These are phyloP conservation scores for Jackrogersella multiformis DNA, from an alignment of 495 filamentous ascomycete species.

Conservation along the genomic window DNA sequence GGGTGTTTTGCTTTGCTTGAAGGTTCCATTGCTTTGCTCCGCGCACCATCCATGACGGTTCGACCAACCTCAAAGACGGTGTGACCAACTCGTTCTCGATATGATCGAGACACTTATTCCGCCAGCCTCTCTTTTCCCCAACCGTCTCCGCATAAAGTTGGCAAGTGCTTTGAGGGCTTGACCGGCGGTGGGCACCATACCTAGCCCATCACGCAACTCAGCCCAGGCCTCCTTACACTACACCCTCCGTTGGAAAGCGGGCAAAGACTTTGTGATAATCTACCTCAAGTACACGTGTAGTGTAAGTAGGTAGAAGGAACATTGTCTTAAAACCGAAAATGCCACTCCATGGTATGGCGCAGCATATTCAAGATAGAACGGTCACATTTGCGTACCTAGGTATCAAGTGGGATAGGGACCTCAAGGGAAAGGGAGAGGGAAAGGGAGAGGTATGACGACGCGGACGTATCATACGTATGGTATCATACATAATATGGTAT, in stretches of 20 bases:
- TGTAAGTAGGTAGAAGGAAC: slow-evolving; percentile 20
- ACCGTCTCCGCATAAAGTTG: slow-evolving; percentile 21
- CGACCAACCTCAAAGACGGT: slow-evolving; percentile 24
- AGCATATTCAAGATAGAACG: too few relatives aligned
- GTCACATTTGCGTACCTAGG: too few relatives aligned
- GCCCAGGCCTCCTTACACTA: slow-evolving; percentile 14
- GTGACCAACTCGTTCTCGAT: slow-evolving; percentile 35
- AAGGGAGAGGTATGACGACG: slow-evolving; percentile 31
- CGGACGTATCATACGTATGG: too few relatives aligned
- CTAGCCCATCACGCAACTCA: slow-evolving; percentile 23
- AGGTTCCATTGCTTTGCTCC: too few relatives aligned
- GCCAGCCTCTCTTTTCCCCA: slow-evolving; percentile 19
- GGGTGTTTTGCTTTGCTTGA: slow-evolving; percentile 12
- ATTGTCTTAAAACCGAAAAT: slow-evolving; percentile 15
- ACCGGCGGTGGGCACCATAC: slow-evolving; percentile 9
- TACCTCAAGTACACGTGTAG: too few relatives aligned
- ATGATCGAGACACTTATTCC: slow-evolving; percentile 18
- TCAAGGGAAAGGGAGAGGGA: neutral
- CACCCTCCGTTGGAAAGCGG: neutral
- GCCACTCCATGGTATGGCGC: slow-evolving; percentile 9
- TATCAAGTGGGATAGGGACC: slow-evolving; percentile 11
- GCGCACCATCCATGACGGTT: neutral
- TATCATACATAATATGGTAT: too few relatives aligned
- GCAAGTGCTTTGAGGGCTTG: neutral
- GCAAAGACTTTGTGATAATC: too few relatives aligned